phyloP scores from a whole-genome alignment of 139 green algal genomes.

The Coelastrella sp. region DNA sequence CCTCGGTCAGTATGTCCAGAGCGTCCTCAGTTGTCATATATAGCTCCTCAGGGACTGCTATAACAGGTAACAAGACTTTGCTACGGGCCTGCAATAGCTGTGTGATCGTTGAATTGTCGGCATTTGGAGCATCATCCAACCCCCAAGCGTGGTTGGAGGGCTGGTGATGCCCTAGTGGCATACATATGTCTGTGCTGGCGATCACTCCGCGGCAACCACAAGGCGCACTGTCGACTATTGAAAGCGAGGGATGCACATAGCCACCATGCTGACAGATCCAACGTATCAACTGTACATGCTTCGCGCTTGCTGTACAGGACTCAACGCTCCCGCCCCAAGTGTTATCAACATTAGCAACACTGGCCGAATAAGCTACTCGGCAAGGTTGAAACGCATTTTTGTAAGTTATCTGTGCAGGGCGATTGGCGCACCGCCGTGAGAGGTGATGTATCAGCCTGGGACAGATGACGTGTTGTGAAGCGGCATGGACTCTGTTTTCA shows the following conservation, averaged over 20 bases:
- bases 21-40: conserved; percentile 50
- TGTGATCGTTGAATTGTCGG: background rate
- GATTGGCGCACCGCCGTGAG: background rate
- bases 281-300: background rate
- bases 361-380: background rate
- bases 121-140: too few relatives aligned
- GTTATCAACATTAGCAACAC: background rate
- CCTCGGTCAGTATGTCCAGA: background rate
- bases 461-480: conserved; percentile 1
- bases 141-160: background rate
- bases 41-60: conserved; percentile 48
- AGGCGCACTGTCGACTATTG: conserved; percentile 18
- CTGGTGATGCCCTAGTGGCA: background rate
- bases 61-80: background rate
- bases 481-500: background rate
- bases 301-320: background rate
- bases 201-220: conserved; percentile 53
- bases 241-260: conserved; percentile 10
- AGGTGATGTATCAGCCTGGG: background rate
- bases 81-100: background rate
- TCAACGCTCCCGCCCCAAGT: background rate
- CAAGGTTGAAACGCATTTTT: background rate
- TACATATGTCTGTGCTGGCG: background rate
- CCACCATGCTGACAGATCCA: conserved; percentile 41
- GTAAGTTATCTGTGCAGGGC: background rate